These are phyloP conservation scores for Quillaja saponaria DNA, from an alignment of 306 rosid genomes.

Conservation along the genomic window DNA sequence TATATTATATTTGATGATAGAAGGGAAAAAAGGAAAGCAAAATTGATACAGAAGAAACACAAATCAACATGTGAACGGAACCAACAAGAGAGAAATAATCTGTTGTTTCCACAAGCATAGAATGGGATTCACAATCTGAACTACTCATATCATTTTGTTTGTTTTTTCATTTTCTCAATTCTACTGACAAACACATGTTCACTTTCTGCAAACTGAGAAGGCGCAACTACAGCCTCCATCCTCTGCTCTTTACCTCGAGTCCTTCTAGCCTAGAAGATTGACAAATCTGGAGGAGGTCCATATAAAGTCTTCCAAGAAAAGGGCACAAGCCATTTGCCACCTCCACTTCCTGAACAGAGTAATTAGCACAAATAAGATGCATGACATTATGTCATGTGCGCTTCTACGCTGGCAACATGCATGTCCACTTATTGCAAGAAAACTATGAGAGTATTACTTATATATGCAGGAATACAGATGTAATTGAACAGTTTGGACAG, in stretches of 20 bases:
- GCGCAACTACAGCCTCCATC: too few relatives aligned
- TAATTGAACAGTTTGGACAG: background rate
- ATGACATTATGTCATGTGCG: background rate
- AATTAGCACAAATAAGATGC: slow-evolving; percentile 17
- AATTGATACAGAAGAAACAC: too few relatives aligned
- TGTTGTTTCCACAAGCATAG: background rate
- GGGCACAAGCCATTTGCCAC: slow-evolving; percentile 64
- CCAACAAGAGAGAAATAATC: too few relatives aligned
- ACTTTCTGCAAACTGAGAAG: background rate
- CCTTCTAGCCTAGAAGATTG: slow-evolving; percentile 63
- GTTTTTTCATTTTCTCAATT: background rate
- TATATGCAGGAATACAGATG: background rate
- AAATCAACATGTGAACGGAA: too few relatives aligned
- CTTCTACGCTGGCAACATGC: slow-evolving; percentile 8
- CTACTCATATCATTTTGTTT: background rate
- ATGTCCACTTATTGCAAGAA: background rate
- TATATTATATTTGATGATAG: too few relatives aligned
- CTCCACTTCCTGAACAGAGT: slow-evolving; percentile 47
- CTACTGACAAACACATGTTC: background rate
- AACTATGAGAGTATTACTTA: too few relatives aligned
- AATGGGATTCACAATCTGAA: background rate
- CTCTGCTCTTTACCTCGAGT: too few relatives aligned
- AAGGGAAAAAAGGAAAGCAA: too few relatives aligned
- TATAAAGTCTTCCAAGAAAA: slow-evolving; percentile 78
- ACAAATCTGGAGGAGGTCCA: slow-evolving; percentile 82